Percentiles rank a stretch among this genome's conserved stretches.
phyloP scores from a whole-genome alignment of 441 rosid species.

The Capsella rubella region DNA sequence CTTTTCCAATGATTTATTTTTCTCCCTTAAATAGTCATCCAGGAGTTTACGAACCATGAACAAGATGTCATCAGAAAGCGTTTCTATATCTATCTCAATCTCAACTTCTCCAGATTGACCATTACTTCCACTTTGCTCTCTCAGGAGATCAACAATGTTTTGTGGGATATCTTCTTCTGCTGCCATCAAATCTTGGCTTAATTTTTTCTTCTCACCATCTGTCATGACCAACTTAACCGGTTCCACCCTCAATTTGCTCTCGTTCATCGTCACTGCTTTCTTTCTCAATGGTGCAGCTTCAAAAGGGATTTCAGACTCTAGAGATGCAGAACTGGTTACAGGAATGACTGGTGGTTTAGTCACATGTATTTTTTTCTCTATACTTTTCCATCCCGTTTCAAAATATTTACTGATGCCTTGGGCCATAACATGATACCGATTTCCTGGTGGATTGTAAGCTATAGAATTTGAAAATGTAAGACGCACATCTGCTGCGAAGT shows the following conservation, averaged over 20 bases:
- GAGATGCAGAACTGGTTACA: constrained; percentile 43
- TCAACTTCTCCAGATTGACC: constrained; percentile 73
- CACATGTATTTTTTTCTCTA: constrained; percentile 75
- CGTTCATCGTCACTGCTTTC: constrained; percentile 49
- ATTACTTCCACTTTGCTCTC: constrained; percentile 62
- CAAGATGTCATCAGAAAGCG: constrained; percentile 72
- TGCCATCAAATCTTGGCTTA: constrained; percentile 72
- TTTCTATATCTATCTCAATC: constrained; percentile 88
- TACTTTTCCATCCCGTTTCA: constrained; percentile 79
- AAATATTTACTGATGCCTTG: constrained; percentile 64
- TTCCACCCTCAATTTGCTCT: constrained; percentile 47
- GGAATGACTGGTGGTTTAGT: constrained; percentile 43
- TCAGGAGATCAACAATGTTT: constrained; percentile 69
- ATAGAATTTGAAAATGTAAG: constrained; percentile 84
- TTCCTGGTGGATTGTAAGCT: constrained; percentile 88
- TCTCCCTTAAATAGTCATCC: constrained; percentile 69
- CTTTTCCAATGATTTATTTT: constrained; percentile 55
- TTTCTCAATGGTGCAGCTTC: constrained; percentile 51
- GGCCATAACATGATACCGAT: constrained; percentile 81
- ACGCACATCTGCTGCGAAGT: constrained; percentile 79
- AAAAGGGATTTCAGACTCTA: constrained; percentile 46
- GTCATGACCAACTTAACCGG: constrained; percentile 63
- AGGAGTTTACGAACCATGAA: constrained; percentile 71
- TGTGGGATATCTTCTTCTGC: constrained; percentile 75
- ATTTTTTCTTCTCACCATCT: constrained; percentile 63